phyloP scores from a whole-genome alignment of 345 rosid species.

The Hirschfeldia incana region DNA sequence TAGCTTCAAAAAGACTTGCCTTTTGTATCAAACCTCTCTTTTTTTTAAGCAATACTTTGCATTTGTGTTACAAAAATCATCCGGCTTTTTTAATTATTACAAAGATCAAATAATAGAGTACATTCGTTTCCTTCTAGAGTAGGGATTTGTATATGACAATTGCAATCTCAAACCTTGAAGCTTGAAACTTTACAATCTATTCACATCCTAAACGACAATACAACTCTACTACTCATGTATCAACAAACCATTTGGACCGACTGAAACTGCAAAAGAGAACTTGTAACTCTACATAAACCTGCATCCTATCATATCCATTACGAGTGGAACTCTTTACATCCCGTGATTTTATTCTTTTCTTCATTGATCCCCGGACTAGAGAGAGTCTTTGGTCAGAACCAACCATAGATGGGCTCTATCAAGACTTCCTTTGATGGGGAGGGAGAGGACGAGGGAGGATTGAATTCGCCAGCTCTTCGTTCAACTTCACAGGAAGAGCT shows the following conservation, averaged over 20 bases:
- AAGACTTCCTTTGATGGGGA: conserved; percentile 53
- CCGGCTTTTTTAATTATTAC: conserved; percentile 9
- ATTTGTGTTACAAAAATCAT: conserved; percentile 5
- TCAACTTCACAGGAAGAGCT: conserved; percentile 73
- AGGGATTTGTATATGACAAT: not conserved
- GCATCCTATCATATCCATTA: conserved; percentile 28
- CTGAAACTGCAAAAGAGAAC: conserved; percentile 18
- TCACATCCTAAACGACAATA: conserved; percentile 42
- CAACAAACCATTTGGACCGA: conserved; percentile 29
- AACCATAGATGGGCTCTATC: conserved; percentile 22
- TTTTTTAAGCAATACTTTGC: not conserved
- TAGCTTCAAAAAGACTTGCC: not conserved
- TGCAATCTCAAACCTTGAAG: conserved; percentile 30
- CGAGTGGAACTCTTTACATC: conserved; percentile 22
- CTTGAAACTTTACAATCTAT: conserved; percentile 41
- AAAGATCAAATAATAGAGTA: not conserved
- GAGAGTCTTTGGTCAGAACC: conserved; percentile 25
- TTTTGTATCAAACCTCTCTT: not conserved
- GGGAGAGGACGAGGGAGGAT: conserved; percentile 49
- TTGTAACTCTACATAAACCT: conserved; percentile 33
- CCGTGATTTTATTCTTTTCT: conserved; percentile 30
- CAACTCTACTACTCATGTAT: conserved; percentile 30
- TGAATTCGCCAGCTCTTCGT: conserved; percentile 70
- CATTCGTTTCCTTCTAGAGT: conserved; percentile 16
- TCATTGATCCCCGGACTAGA: conserved; percentile 14